phyloP scores from a whole-genome alignment of 441 rosid genomes.

The Syzygium syzygioides region DNA sequence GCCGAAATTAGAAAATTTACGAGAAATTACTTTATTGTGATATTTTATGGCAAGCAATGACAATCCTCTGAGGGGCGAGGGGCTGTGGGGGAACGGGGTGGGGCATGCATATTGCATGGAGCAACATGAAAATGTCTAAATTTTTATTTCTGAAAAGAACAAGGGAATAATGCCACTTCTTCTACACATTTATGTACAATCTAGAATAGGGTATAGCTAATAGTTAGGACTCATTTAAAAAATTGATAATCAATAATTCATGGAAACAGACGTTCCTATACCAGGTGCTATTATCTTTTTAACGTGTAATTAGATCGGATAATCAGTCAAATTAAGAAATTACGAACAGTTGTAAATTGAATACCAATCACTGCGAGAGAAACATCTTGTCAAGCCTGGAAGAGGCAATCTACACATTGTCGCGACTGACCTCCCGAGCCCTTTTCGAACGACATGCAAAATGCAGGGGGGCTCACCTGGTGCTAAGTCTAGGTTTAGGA shows the following conservation, averaged over 20 bases:
- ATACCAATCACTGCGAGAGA: neutral
- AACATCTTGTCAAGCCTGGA: neutral
- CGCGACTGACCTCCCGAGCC: too few relatives aligned
- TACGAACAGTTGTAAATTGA: neutral
- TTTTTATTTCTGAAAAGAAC: neutral
- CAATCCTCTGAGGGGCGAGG: too few relatives aligned
- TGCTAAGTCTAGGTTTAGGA: too few relatives aligned
- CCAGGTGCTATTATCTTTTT: neutral
- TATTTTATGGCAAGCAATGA: too few relatives aligned
- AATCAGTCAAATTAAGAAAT: neutral
- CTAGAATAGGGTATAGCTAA: neutral
- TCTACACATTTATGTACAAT: neutral
- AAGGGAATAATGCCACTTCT: neutral
- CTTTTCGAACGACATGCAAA: too few relatives aligned
- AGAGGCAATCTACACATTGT: neutral
- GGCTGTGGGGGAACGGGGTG: too few relatives aligned
- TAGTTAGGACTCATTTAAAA: neutral
- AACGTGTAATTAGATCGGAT: neutral
- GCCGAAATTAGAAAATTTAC: too few relatives aligned
- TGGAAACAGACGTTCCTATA: neutral
- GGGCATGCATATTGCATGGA: too few relatives aligned
- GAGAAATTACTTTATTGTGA: too few relatives aligned
- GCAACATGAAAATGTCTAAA: too few relatives aligned
- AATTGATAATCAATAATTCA: neutral
- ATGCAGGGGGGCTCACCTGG: too few relatives aligned